Evolutionary conservation across 2,329 filamentous ascomycete genomes (phyloP).

Genomic region (Eutypa lata): DNA sequence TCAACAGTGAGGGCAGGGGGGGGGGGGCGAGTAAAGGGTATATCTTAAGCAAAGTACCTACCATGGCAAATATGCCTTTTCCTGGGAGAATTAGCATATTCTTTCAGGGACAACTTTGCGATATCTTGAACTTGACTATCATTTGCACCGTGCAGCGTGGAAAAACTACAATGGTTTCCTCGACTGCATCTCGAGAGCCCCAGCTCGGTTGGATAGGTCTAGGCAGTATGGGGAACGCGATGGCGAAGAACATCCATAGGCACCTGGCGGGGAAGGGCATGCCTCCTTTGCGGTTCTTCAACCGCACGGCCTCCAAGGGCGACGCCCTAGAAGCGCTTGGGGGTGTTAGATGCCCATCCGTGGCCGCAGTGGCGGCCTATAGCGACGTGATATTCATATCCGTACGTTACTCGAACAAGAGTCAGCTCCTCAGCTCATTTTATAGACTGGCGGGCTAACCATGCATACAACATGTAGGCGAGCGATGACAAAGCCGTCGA

Average conservation of each 20-base stretch:
- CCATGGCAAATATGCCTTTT: too few species aligned
- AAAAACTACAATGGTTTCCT: not conserved
- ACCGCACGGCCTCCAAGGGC: slow-evolving; percentile 46
- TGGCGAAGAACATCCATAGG: slow-evolving; percentile 48
- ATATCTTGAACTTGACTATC: too few species aligned
- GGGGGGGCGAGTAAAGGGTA: too few species aligned
- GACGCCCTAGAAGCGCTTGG: slow-evolving; percentile 26
- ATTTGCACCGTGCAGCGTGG: not conserved
- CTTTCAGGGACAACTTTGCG: too few species aligned
- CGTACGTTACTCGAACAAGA: too few species aligned
- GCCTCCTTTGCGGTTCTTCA: slow-evolving; percentile 36
- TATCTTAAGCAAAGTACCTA: too few species aligned
- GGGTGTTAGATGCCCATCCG: slow-evolving; percentile 17
- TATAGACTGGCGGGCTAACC: too few species aligned
- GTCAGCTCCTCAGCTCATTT: too few species aligned
- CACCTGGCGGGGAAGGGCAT: slow-evolving; percentile 26
- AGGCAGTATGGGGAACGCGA: slow-evolving; percentile 49
- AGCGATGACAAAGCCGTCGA: slow-evolving; percentile 40
- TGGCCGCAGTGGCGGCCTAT: slow-evolving; percentile 24
- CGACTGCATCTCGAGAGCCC: not conserved
- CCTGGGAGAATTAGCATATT: too few species aligned
- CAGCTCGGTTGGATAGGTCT: slow-evolving; percentile 33
- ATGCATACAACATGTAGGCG: slow-evolving; percentile 15
- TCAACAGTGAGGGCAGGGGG: too few species aligned
- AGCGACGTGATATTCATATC: slow-evolving; percentile 37